Evolutionary conservation across 768 basidiomycete species (phyloP), one percentile per base, ranked within the genome.

Genomic region (Leccinum broughii): DNA sequence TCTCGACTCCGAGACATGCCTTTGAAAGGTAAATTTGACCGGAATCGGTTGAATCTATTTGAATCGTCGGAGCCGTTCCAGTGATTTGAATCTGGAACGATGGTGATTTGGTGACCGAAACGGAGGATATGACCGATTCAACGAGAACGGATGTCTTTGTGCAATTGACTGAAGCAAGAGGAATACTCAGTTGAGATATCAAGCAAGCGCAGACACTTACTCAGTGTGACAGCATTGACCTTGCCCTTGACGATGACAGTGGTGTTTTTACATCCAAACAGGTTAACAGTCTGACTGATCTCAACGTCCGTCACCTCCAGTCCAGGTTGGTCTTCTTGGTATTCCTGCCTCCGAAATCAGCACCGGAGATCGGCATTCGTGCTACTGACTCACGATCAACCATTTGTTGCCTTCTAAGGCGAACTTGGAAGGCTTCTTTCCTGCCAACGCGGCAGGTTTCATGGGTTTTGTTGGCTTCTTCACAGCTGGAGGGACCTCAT

Each of bases 21-120:
- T 88, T 90, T 24, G 93, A 95, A 41, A 99, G 83, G 77, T 92
- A 99, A 64, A 99, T 87, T 72, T 94, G 92, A 6, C 97, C 97
- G 7, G 91, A 92, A 75, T 98, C 97, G 14, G 94, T 96, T 15
- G 90, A 88, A 75, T 99, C 97, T 20, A 99, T 77, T 68, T 95
- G 92, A 60, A 99, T 85, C 64, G 94, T 98, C 2, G 97, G 96
- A 34, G 90, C 91, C 1, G 81, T 77, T 28, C 96, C 96, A 3
- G 89, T 92, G 65, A 99, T 87, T 75, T 99, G 96, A 46, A 98
- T 77, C 15, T 87, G 84, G 78, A 99, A 98, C 2, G 94, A 97
- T 1, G 95, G 94, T 0, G 94, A 97, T 64, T 85, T 88, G 46
- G 95, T 98, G 41, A 98, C 79, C 2, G 89, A 88, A 56, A 99